A percentile compares a stretch with the other conserved stretches of the same genome.
phyloP scores from a whole-genome alignment of 225 moss, liverwort and hornwort genomes.

The Lunularia cruciata region DNA sequence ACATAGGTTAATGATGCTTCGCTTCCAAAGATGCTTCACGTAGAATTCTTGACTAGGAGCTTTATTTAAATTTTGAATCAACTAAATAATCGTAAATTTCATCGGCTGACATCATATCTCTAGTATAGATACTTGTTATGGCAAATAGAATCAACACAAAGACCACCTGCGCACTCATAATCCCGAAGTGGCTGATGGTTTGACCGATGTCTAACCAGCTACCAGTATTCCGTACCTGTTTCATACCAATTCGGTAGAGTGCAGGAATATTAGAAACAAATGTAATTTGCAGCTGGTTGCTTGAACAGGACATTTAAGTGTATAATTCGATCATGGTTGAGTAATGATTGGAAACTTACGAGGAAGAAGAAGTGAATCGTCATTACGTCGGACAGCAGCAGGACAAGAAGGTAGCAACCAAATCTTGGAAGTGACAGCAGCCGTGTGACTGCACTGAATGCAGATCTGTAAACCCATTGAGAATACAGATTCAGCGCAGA shows the following conservation, averaged over 20 bases:
- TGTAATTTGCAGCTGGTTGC: too few species aligned
- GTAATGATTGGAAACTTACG: conserved; percentile 47
- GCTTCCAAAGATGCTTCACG: too few species aligned
- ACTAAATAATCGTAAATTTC: conserved; percentile 20
- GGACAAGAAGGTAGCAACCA: conserved; percentile 92
- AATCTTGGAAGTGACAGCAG: conserved; percentile 82
- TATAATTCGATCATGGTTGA: too few species aligned
- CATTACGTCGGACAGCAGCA: conserved; percentile 93
- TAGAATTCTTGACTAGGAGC: too few species aligned
- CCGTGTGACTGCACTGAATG: conserved; percentile 85
- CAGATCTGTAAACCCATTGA: conserved; percentile 53
- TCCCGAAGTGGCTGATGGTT: conserved; percentile 98
- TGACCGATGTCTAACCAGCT: conserved; percentile 99
- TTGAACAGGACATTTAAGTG: too few species aligned
- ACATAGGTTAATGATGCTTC: too few species aligned
- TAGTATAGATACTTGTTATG: conserved; percentile 80
- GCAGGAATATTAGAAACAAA: too few species aligned
- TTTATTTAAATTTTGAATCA: conserved; percentile 39
- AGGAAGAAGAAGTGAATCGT: conserved; percentile 99
- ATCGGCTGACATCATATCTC: conserved; percentile 68
- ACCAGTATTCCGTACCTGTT: conserved; percentile 89
- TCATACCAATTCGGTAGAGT: too few species aligned
- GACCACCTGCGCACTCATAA: conserved; percentile 98
- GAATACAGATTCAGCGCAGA: background rate
- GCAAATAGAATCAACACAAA: conserved; percentile 97